Evolutionary conservation across 2,329 filamentous ascomycete genomes (phyloP).

Genomic region (Arachnomyces sp.): DNA sequence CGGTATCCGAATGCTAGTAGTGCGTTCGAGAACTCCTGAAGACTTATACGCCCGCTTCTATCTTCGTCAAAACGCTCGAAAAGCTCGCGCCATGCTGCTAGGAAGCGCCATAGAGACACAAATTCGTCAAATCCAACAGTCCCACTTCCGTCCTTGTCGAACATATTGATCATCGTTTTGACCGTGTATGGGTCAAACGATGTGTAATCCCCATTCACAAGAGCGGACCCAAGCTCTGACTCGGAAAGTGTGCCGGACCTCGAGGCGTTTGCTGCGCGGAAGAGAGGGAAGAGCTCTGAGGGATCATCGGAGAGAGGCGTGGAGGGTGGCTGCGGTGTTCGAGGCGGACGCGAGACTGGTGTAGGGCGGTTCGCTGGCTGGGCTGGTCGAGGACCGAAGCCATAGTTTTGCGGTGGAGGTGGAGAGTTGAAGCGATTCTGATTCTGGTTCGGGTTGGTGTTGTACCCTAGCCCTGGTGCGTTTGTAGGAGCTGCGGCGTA

Average conservation of each 20-base stretch:
- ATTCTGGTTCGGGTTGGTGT: constrained; percentile 34
- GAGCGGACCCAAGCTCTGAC: constrained; percentile 74
- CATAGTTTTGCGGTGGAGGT: constrained; percentile 40
- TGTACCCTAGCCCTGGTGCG: not conserved
- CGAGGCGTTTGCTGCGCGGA: constrained; percentile 76
- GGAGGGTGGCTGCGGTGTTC: constrained; percentile 53
- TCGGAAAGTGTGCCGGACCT: constrained; percentile 78
- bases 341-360: constrained; percentile 55
- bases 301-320: constrained; percentile 43
- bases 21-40: constrained; percentile 81
- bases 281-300: constrained; percentile 67
- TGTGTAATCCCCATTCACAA: constrained; percentile 95
- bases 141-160: constrained; percentile 82
- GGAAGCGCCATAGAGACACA: constrained; percentile 90
- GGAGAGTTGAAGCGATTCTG: constrained; percentile 34
- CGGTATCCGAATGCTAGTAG: constrained; percentile 90
- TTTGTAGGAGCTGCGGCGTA: not conserved
- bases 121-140: constrained; percentile 94
- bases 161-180: constrained; percentile 99
- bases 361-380: constrained; percentile 50
- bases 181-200: constrained; percentile 91
- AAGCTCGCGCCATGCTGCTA: constrained; percentile 85
- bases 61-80: constrained; percentile 95
- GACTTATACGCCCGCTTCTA: constrained; percentile 74
- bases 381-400: constrained; percentile 43